Evolutionary conservation across 139 green algal genomes (phyloP).

Genomic region (Chlorella sp.): DNA sequence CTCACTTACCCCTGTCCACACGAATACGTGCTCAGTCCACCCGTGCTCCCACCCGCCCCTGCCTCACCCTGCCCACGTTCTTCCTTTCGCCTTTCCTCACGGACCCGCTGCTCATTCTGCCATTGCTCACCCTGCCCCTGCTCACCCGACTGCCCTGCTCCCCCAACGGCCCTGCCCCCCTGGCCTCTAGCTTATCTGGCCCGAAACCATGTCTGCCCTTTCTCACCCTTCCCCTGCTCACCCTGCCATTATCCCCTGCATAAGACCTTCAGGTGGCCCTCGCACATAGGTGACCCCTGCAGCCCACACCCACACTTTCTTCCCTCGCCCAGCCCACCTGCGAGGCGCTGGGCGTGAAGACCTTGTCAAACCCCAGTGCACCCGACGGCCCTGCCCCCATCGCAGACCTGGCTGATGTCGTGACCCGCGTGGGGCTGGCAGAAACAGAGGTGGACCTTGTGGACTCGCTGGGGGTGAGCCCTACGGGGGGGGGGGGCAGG

Average conservation of each 20-base stretch:
- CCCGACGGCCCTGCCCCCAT: not conserved
- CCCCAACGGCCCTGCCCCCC: not conserved
- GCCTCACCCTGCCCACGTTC: no score
- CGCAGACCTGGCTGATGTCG: constrained; percentile 27
- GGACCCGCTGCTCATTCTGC: no score
- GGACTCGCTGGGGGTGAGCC: constrained; percentile 65
- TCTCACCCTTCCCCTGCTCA: not conserved
- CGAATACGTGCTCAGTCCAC: no score
- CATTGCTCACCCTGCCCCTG: no score
- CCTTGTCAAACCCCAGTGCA: constrained; percentile 76
- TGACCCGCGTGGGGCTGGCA: constrained; percentile 29
- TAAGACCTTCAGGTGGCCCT: no score
- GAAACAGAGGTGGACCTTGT: constrained; percentile 26
- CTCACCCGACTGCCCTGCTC: not conserved
- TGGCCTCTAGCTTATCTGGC: not conserved
- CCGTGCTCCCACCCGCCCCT: no score
- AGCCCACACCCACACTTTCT: not conserved
- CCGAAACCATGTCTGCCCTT: no score
- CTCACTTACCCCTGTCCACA: no score
- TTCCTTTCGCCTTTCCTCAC: no score
- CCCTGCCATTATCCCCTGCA: not conserved
- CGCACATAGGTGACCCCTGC: not conserved
- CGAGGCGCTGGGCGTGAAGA: constrained; percentile 64
- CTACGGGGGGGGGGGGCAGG: no score
- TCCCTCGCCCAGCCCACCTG: not conserved